Evolutionary conservation across 306 rosid species (phyloP), one percentile per base, ranked within the genome.

Genomic region (Myrica gale): DNA sequence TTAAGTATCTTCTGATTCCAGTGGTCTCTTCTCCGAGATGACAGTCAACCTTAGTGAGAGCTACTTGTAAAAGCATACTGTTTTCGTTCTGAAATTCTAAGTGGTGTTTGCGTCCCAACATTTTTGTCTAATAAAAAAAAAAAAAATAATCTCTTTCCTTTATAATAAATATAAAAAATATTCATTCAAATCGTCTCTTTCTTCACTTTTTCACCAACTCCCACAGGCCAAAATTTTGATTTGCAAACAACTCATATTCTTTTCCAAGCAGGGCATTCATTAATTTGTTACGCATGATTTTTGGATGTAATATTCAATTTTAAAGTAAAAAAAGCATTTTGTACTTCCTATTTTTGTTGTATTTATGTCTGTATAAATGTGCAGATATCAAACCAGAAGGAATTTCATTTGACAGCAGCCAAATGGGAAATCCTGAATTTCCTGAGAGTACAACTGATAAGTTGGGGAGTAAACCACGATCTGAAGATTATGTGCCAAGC

Each of bases 351-450:
- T 23, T 23, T 23, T 23, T 23, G 26, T 23, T 76, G 26, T 54
- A 70, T 79, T 9, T 68, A 81, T 63, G 43, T 72, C 52, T 56
- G 37, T 84, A 56, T 69, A 43, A 85, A 77, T 81, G 74, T 83
- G 84, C 85, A 76, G 91, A 80, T 69, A 48, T 4, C 61, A 79
- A 75, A 47, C 63, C 72, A 37, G 72, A 50, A 67, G 82, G 32
- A 54, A 68, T 79, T 75, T 73, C 84, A 70, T 62, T 72, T 52
- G 78, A 73, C 53, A 81, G 47, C 55, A 39, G 58, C 84, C 85
- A 80, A 55, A 63, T 67, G 69, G 80, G 80, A 73, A 80, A 50
- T 73, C 81, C 76, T 44, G 65, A 74, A 80, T 81, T 32, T 77
- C 68, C 55, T 37, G 77, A 45, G 73, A 70, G 45, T 47, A 75